Evolutionary conservation across 129 eudicot genomes (phyloP), one percentile per base, ranked within the genome.

Genomic region (Heracleum sosnowskyi): DNA sequence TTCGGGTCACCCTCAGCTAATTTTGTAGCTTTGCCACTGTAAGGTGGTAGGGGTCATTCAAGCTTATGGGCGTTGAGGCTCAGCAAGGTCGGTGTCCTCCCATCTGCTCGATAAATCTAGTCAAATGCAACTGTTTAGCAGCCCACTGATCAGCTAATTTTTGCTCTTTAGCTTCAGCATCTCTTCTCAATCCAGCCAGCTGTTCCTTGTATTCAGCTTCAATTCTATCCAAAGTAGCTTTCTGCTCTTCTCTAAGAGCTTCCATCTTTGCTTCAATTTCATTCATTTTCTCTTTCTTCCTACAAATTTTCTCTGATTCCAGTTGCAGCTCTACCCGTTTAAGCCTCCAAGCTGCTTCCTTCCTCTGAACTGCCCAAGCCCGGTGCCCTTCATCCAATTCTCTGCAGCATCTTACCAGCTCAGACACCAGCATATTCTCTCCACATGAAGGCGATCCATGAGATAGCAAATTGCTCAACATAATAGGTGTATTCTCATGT

Each of bases 321-420:
- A 89, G 60, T 51, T 89, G 93, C 74, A 87, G 73, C 39, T 89
- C 93, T 13, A 89, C 89, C 77, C 91, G 81, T 71, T 77, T 89
- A 76, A 89, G 66, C 70, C 93, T 83, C 93, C 93, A 89, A 1
- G 87, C 86, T 4, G 93, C 91, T 73, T 89, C 93, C 76, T 89
- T 89, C 81, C 84, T 81, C 45, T 89, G 91, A 5, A 89, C 83
- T 0, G 87, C 84, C 91, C 84, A 85, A 26, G 89, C 91, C 0
- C 89, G 85, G 28, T 87, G 91, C 76, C 84, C 89, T 79, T 89
- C 91, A 34, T 89, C 91, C 45, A 89, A n/a, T 63, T 89, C 93
- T 29, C 86, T 81, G 34, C 91, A 87, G 73, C 91, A 89, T 37
- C 87, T 91, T 12, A 81, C 60, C 16, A 89, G 86, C 64, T 89